phyloP scores from a whole-genome alignment of 805 yeast species.

The Candida silvatica region DNA sequence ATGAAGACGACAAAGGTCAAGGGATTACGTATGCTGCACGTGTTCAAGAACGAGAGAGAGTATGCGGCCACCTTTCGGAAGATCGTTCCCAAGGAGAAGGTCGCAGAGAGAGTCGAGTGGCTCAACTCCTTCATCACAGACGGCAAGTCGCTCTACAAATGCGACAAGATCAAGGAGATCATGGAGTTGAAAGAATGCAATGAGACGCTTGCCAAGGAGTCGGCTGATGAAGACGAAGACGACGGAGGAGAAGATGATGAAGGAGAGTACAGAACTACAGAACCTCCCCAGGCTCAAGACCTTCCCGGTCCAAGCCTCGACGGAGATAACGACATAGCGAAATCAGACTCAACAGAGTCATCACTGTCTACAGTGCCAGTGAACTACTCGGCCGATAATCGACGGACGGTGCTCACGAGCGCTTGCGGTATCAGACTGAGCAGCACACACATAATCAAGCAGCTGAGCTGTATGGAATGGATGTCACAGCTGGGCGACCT shows the following conservation, averaged over 20 bases:
- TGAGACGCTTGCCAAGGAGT: conserved; percentile 3
- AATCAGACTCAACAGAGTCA: background rate
- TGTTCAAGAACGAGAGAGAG: conserved; percentile 11
- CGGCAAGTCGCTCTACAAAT: conserved; percentile 13
- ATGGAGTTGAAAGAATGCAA: conserved; percentile 3
- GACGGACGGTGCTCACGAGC: conserved; percentile 2
- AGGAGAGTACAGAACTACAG: background rate
- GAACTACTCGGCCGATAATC: background rate
- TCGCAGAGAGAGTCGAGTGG: conserved; percentile 9
- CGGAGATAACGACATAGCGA: background rate
- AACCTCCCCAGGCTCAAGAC: background rate
- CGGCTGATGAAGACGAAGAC: conserved; percentile 8
- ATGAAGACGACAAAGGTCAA: conserved; percentile 9
- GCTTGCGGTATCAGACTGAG: conserved; percentile 8
- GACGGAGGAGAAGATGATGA: background rate
- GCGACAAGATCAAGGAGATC: conserved; percentile 9
- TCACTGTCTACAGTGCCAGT: background rate
- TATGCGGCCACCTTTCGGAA: conserved; percentile 11
- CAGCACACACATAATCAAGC: conserved; percentile 6
- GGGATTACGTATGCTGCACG: conserved; percentile 7
- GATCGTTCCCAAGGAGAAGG: conserved; percentile 9
- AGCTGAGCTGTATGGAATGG: conserved; percentile 11
- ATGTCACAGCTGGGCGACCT: conserved; percentile 10
- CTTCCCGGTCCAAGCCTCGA: background rate
- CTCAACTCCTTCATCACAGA: conserved; percentile 18